Evolutionary conservation across 1,139 yeast species (phyloP).

Genomic region (Casaregolazyma suthepensis): DNA sequence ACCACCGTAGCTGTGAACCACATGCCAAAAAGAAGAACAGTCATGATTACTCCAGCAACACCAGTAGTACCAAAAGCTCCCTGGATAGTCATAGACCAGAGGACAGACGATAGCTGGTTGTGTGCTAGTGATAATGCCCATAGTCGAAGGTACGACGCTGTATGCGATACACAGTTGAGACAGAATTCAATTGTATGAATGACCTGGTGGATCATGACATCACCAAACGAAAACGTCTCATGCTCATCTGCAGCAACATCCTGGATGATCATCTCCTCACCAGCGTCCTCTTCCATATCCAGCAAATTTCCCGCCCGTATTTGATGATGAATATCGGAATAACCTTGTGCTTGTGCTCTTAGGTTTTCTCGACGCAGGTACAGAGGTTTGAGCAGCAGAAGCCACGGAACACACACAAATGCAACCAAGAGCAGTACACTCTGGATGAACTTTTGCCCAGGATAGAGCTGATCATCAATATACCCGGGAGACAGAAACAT

Average conservation of each 20-base stretch:
- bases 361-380: slow-evolving; percentile 48
- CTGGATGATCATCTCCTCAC: slow-evolving; percentile 23
- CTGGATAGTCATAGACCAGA: slow-evolving; percentile 93
- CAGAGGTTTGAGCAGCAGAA: slow-evolving; percentile 78
- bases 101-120: slow-evolving; percentile 87
- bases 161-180: slow-evolving; percentile 93
- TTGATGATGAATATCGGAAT: slow-evolving; percentile 25
- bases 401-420: slow-evolving; percentile 89
- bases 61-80: slow-evolving; percentile 78
- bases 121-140: slow-evolving; percentile 99
- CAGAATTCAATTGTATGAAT: slow-evolving; percentile 98
- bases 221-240: slow-evolving; percentile 73
- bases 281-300: slow-evolving; percentile 23
- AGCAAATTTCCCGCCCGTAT: slow-evolving; percentile 17
- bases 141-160: slow-evolving; percentile 90
- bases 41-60: slow-evolving; percentile 57
- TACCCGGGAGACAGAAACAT: slow-evolving; percentile 95
- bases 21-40: slow-evolving; percentile 80
- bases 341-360: slow-evolving; percentile 29
- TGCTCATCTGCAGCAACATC: slow-evolving; percentile 31
- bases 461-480: slow-evolving; percentile 74
- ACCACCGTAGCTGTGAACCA: slow-evolving; percentile 92
- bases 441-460: slow-evolving; percentile 81
- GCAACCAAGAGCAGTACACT: slow-evolving; percentile 68
- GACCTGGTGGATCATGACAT: slow-evolving; percentile 93